These are phyloP conservation scores for Xylaria sp. DNA, from an alignment of 2,329 filamentous ascomycete genomes.

Conservation along the genomic window DNA sequence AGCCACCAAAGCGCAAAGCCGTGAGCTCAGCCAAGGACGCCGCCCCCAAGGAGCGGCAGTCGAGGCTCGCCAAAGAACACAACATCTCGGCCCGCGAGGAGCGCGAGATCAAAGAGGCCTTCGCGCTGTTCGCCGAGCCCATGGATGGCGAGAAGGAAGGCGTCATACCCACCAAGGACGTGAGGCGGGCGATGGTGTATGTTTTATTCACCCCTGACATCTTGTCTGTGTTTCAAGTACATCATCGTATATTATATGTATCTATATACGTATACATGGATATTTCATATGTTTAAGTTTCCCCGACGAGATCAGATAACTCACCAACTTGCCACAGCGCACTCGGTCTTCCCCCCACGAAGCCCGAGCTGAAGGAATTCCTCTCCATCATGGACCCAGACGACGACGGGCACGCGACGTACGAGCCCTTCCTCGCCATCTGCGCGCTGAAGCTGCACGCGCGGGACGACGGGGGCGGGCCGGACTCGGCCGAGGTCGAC, in stretches of 20 bases:
- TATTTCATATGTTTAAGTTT: neutral
- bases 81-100: conserved; percentile 86
- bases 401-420: conserved; percentile 78
- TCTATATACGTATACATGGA: neutral
- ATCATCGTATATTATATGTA: neutral
- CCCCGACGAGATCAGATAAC: neutral
- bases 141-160: conserved; percentile 77
- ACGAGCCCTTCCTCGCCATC: conserved; percentile 84
- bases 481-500: conserved; percentile 74
- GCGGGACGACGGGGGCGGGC: conserved; percentile 61
- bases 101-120: conserved; percentile 90
- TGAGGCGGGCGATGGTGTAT: conserved; percentile 78
- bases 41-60: conserved; percentile 67
- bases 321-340: conserved; percentile 64
- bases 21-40: conserved; percentile 46
- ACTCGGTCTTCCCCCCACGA: conserved; percentile 76
- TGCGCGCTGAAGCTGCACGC: conserved; percentile 85
- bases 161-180: conserved; percentile 73
- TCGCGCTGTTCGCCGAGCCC: conserved; percentile 79
- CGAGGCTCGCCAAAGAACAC: conserved; percentile 92
- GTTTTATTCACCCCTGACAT: conserved; percentile 42
- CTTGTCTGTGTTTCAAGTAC: neutral
- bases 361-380: conserved; percentile 78
- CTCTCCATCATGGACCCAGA: conserved; percentile 85
- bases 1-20: conserved; percentile 65